Base-by-base conservation (phyloP, 306 rosid genomes). In the Casuarina equisetifolia region DNA sequence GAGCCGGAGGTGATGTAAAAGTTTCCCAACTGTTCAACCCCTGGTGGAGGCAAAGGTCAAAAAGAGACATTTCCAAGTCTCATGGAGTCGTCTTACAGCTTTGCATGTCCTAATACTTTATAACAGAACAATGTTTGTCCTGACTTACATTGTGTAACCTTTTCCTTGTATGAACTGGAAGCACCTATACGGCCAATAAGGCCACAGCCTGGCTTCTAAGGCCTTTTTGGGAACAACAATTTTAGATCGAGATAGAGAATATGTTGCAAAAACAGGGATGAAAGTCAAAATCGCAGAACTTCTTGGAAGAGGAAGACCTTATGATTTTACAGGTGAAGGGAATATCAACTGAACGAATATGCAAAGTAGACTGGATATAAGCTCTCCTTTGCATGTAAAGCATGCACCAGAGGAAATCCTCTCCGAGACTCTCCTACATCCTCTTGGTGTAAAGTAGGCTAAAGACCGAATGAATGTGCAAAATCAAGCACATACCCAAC, bases 231-330 rank as follows among this genome's bases (percentile, higher is more conserved):
- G 57, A 51, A 51, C 57, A 2, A 0, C 3, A n/a, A 5, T 2
- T 3, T 51, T 3, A 51, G 50, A 46, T 8, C 7, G 50, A 46
- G 50, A 46, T 46, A 46, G 9, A 4, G 66, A 59, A 59, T 40
- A 59, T 59, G 66, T 59, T 59, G 66, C 40, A 59, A 59, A 40
- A 35, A 55, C 62, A 2, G 19, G 62, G 10, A 55, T 55, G 62
- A 62, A 62, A n/a, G 70, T 64, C 70, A 64, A 64, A 64, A 9
- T 45, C 25, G 8, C 44, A 61, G 46, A 64, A 32, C 3, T 66
- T 66, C n/a, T 2, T 40, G 40, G 17, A 66, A 42, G 13, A 66
- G 13, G 6, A 66, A 8, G 12, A 9, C 25, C 46, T 6, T 32
- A 8, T 42, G 10, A 40, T 40, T 66, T 43, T 42, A n/a, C 9